Conservation (phyloP, 2,329 filamentous ascomycete species). For the Colletotrichum sp. region DNA sequence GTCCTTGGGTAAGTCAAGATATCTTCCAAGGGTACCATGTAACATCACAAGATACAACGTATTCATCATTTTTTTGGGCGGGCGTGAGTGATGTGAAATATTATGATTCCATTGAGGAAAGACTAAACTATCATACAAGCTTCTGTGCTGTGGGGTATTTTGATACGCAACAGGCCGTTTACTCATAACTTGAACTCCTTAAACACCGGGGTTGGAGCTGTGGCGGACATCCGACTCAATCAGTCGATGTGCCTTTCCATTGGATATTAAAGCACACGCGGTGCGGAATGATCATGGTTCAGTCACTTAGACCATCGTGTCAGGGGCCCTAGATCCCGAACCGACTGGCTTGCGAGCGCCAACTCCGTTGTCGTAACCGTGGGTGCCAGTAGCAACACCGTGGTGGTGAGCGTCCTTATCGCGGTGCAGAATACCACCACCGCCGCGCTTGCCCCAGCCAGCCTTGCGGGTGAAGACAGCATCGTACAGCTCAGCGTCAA, state of each 20-base stretch:
- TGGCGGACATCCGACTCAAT: not conserved
- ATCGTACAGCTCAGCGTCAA: slow-evolving; percentile 53
- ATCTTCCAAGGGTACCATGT: no score
- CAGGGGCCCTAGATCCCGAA: slow-evolving; percentile 1
- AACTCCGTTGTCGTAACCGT: not conserved
- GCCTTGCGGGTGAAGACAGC: slow-evolving; percentile 64
- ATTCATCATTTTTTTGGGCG: no score
- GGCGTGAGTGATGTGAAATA: no score
- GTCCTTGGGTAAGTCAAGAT: no score
- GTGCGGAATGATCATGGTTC: fast-evolving
- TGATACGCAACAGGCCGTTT: not conserved
- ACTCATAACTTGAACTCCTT: not conserved
- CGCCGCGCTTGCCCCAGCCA: slow-evolving; percentile 56
- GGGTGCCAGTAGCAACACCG: not conserved
- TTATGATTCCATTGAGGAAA: no score
- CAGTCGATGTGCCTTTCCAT: fast-evolving
- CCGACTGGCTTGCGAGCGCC: slow-evolving; percentile 14
- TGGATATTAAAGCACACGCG: not conserved
- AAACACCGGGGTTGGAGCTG: fast-evolving
- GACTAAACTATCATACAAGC: not conserved
- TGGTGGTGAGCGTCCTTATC: slow-evolving; percentile 9
- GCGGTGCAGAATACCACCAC: slow-evolving; percentile 26
- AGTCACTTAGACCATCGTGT: slow-evolving; percentile 2
- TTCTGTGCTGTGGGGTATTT: not conserved
- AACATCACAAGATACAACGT: no score